Base-by-base conservation (phyloP, 768 basidiomycete species). In the Xerocomellus amylosporus region DNA sequence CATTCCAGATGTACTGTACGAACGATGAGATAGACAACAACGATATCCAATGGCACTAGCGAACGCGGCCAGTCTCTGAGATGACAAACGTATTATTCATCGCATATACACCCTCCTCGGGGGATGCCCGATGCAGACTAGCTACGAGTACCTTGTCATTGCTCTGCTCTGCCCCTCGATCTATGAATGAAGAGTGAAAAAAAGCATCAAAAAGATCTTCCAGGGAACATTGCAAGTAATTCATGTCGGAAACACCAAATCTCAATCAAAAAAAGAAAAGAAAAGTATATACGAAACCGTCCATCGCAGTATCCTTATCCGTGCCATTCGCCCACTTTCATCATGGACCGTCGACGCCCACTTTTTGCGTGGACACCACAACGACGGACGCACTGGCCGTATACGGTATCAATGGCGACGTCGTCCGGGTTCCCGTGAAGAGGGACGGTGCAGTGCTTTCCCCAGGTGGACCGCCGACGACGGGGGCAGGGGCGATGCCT, bases 361-460 rank as follows among this genome's bases (percentile, higher is more conserved):
- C 49, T 37, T 65, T 65, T 58, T 65, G 64, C 8, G 54, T 5
- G 2, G 61, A 15, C 14, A 52, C 24, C 17, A 44, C 40, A 5
- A 53, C 43, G 40, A 53, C 36, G 13, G 59, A 44, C 2, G 53
- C n/a, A n/a, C 60, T 10, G 34, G 24, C 50, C 14, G 41, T 40
- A 33, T 64, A 67, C 9, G 65, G 52, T 30, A 68, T 65, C 52
- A 68, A 43, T 13, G 67, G 67, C 3, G 67, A 69, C 8, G 56
- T 49, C 36, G 67, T 60, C 44, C 66, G 60, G 5, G n/a, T 50
- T 4, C 43, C 20, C 33, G 48, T 13, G 19, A 66, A 67, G 17
- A 63, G 43, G 26, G 58, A 43, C 5, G 52, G 30, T 6, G 37
- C 46, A 9, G 15, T 43, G 34, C n/a, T 33, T 26, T 67, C 64